Base-by-base conservation (phyloP, 2,329 filamentous ascomycete species). In the Phaeomoniella chlamydospora region DNA sequence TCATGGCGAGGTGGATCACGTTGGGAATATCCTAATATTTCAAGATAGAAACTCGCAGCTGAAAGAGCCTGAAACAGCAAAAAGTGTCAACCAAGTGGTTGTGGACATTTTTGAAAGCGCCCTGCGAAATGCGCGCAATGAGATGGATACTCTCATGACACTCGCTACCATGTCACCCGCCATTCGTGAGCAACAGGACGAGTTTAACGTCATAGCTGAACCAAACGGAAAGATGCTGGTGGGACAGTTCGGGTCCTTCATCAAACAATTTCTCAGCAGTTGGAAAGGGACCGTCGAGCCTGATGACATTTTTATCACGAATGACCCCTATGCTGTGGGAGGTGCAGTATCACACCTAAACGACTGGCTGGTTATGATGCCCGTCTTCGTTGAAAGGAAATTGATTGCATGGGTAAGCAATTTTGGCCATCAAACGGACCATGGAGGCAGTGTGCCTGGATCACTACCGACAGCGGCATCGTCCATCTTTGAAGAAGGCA, bases 361-460 rank as follows among this genome's bases (percentile, higher is more conserved):
- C 22, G 22, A 26, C n/a, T 26, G 22, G 4, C 64, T 69, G n/a
- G 56, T 67, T 2, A 43, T 68, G 1, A 45, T 68, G 2, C 65
- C 65, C 2, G 67, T 68, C 22, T 62, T 62, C 42, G 53, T 61
- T 36, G 42, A 64, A 6, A 53, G 59, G 38, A 48, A 53, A 14
- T 49, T 68, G 2, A 56, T 68, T 16, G 65, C 64, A 1, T 68
- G 62, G 57, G 58, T 64, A 1, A 64, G 64, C 12, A 65, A 68
- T 39, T 68, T 68, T 37, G 65, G 65, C 1, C 65, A 68, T 40
- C 45, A 85, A 13, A 77, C 56, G 0, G 78, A 82, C 38, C 77
- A 65, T 22, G 73, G 77, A 15, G 80, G 61, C 15, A 85, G 57
- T 0, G 77, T 81, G 1, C 62, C 56, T 0, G 68, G 68, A 44